These are phyloP conservation scores for Solanum chacoense DNA, from an alignment of 305 asterid species.

Conservation along the genomic window DNA sequence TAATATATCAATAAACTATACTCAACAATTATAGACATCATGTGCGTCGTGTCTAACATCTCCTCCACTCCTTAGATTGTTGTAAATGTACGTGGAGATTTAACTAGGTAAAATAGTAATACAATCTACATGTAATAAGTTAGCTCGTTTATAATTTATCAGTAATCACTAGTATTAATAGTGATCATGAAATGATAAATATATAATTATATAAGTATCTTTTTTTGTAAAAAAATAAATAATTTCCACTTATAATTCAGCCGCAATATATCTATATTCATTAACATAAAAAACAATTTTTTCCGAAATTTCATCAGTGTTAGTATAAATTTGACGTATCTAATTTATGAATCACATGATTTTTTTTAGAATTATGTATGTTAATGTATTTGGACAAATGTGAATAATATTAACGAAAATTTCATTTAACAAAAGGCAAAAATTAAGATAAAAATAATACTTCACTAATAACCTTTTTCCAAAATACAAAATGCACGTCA, in stretches of 20 bases:
- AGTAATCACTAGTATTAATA: too few species aligned
- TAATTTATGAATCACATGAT: background rate
- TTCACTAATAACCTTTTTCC: background rate
- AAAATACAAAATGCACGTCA: background rate
- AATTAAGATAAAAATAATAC: background rate
- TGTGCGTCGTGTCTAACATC: background rate
- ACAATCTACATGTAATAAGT: too few species aligned
- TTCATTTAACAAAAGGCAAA: background rate
- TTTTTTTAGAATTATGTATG: rapidly evolving
- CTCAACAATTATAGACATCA: background rate
- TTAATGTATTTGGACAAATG: background rate
- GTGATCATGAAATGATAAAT: too few species aligned
- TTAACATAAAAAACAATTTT: rapidly evolving
- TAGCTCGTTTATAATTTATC: too few species aligned
- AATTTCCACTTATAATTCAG: too few species aligned
- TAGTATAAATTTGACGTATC: rapidly evolving
- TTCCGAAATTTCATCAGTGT: rapidly evolving
- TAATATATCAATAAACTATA: background rate
- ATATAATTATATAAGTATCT: too few species aligned
- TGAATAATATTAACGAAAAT: background rate
- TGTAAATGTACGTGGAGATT: too few species aligned
- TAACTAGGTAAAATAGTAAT: too few species aligned
- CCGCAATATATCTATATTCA: too few species aligned
- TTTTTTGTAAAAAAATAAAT: too few species aligned
- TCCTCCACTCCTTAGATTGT: background rate